phyloP scores from a whole-genome alignment of 768 basidiomycete genomes.

The Amanita thiersii region DNA sequence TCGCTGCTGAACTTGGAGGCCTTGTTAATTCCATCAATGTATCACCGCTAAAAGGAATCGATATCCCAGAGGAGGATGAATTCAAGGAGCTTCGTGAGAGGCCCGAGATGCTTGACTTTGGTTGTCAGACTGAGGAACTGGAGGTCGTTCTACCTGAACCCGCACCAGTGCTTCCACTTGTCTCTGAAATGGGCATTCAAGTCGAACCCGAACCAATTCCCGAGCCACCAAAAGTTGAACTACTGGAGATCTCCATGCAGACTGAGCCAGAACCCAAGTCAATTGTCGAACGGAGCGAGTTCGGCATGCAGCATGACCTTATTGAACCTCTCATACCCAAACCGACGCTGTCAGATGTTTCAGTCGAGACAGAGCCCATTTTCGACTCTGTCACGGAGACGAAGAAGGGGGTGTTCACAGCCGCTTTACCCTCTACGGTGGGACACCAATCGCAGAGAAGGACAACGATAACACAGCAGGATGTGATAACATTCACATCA shows the following conservation, averaged over 20 bases:
- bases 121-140: conserved; percentile 53
- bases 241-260: conserved; percentile 34
- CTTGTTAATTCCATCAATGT: conserved; percentile 26
- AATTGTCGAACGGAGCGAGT: conserved; percentile 30
- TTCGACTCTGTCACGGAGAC: conserved; percentile 15
- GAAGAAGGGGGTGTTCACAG: conserved; percentile 28
- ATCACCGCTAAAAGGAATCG: conserved; percentile 29
- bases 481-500: conserved; percentile 22
- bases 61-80: conserved; percentile 11
- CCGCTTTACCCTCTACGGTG: conserved; percentile 15
- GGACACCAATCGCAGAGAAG: conserved; percentile 21
- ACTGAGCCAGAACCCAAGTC: conserved; percentile 31
- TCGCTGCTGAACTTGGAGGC: conserved; percentile 51
- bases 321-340: conserved; percentile 22
- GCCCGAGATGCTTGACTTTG: conserved; percentile 56
- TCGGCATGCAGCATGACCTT: conserved; percentile 37
- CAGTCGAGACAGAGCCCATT: conserved; percentile 30
- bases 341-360: conserved; percentile 21
- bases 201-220: conserved; percentile 23
- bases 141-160: conserved; percentile 11
- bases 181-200: conserved; percentile 33
- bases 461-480: conserved; percentile 38
- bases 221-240: conserved; percentile 16
- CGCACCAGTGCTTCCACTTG: conserved; percentile 9
- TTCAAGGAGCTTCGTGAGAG: conserved; percentile 26